Base-by-base conservation (phyloP, 441 rosid species). In the Manihot esculenta region DNA sequence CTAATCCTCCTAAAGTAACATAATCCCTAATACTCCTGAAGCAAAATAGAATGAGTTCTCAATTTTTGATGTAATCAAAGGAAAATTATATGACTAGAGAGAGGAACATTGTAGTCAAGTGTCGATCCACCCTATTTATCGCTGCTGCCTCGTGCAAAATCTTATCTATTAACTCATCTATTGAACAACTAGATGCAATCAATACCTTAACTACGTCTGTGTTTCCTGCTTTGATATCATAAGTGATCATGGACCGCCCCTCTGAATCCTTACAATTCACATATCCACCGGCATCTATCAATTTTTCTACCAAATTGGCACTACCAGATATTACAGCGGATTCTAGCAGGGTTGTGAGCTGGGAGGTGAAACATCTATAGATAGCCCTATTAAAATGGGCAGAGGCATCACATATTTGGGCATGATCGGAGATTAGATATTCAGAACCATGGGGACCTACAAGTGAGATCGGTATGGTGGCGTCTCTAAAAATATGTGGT, bases 91-190 rank as follows among this genome's bases (percentile, higher is more conserved):
- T n/a, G n/a, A n/a, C n/a, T n/a, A n/a, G n/a, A n/a, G n/a, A n/a
- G n/a, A n/a, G n/a, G n/a, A n/a, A n/a, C n/a, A n/a, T n/a, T n/a
- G n/a, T n/a, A n/a, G n/a, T n/a, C n/a, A n/a, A n/a, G n/a, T n/a
- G n/a, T n/a, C n/a, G n/a, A 56, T 87, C 87, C 33, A 81, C 84
- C 41, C 84, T 83, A 44, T 83, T 76, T 33, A 45, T 69, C 50
- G 78, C 77, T 7, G 91, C 91, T 15, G 89, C 91, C 3, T 73
- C 76, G 72, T 84, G 87, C 51, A 88, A 61, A 15, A 87, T 76
- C 2, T 66, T 78, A 26, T 85, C 87, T 12, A 66, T 61, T 15
- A 77, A 72, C 6, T 58, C 24, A 14, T 80, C 78, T 26, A 72
- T 72, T 63, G n/a, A 66, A 47, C 82, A 70, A 7, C 88, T 84